phyloP scores from a whole-genome alignment of 2,329 filamentous ascomycete genomes.

The Tothia fuscella region DNA sequence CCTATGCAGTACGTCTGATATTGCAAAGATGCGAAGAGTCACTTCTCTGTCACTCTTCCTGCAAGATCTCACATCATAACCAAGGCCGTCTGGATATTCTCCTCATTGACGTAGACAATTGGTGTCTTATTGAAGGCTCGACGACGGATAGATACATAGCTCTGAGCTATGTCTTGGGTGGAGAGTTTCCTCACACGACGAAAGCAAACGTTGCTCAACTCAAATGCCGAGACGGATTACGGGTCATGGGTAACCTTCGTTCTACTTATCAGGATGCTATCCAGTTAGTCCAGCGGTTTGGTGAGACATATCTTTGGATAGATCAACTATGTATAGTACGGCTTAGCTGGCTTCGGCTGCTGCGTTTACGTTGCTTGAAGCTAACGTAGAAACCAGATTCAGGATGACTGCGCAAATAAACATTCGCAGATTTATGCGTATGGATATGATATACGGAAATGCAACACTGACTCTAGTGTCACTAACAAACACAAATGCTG shows the following conservation, averaged over 20 bases:
- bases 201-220: not conserved
- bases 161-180: conserved; percentile 12
- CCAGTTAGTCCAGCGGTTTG: not conserved
- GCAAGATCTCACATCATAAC: too few species aligned
- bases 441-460: conserved; percentile 12
- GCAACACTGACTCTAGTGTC: conserved; percentile 12
- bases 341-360: too few species aligned
- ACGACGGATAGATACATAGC: not conserved
- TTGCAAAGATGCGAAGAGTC: too few species aligned
- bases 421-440: conserved; percentile 6
- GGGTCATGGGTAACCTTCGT: not conserved
- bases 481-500: not conserved
- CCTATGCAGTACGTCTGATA: too few species aligned
- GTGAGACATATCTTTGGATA: conserved; percentile 13
- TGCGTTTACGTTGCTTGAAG: too few species aligned
- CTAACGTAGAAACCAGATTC: too few species aligned
- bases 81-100: too few species aligned
- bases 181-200: too few species aligned
- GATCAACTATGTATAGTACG: conserved; percentile 14
- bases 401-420: conserved; percentile 8
- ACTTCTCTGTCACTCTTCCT: too few species aligned
- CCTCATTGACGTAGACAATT: conserved; percentile 1
- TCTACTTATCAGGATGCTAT: not conserved
- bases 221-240: not conserved
- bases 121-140: not conserved